Conservation (phyloP, 202 grass and related monocot genomes). For the Panicum hallii region DNA sequence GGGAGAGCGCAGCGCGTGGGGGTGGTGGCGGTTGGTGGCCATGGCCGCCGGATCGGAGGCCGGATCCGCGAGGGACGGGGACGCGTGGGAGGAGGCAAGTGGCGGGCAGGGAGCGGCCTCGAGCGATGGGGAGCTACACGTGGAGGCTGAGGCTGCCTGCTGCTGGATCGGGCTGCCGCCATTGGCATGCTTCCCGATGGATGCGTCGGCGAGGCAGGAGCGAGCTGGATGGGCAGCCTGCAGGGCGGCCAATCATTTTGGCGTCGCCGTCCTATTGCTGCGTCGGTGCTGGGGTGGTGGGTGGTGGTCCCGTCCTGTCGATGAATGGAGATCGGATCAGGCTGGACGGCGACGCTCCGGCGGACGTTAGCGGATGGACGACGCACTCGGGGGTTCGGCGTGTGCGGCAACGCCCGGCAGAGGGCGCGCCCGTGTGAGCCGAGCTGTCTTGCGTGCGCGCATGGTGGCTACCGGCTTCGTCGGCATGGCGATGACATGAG, state of each 20-base stretch:
- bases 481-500: background rate
- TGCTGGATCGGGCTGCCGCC: background rate
- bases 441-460: slow-evolving; percentile 14
- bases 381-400: too few relatives aligned
- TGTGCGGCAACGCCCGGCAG: background rate
- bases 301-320: background rate
- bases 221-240: background rate
- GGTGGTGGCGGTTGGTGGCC: too few relatives aligned
- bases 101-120: background rate
- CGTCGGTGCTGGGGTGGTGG: background rate
- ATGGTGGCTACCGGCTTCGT: background rate
- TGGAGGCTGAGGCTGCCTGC: background rate
- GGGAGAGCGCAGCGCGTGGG: background rate
- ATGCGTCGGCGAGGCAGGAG: background rate
- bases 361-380: background rate
- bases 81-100: background rate
- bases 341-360: background rate
- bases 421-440: slow-evolving; percentile 1
- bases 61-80: slow-evolving; percentile 31
- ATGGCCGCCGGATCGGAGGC: background rate
- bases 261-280: background rate
- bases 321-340: background rate
- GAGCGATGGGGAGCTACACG: background rate
- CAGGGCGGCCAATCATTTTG: background rate
- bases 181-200: too few relatives aligned